phyloP scores from a whole-genome alignment of 2,329 filamentous ascomycete genomes.

The Hymenoscyphus occultus region DNA sequence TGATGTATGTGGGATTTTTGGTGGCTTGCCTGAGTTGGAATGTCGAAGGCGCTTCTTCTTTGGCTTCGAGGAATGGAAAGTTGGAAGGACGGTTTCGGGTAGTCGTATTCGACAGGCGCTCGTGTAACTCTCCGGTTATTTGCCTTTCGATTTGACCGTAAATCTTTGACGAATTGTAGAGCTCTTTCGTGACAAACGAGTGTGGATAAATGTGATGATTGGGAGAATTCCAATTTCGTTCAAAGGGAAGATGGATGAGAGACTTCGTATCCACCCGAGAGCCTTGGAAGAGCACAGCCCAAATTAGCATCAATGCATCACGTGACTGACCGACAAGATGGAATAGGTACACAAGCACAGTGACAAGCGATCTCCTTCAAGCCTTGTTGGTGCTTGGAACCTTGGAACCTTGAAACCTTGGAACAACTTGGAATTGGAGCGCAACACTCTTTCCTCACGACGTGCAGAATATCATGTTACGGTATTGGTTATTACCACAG shows the following conservation, averaged over 20 bases:
- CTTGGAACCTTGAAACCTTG: too few relatives aligned
- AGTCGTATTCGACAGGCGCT: neutral
- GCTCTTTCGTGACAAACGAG: neutral
- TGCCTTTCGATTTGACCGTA: neutral
- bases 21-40: neutral
- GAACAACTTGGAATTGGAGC: too few relatives aligned
- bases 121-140: neutral
- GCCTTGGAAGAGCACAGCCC: neutral
- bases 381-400: too few relatives aligned
- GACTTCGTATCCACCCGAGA: neutral
- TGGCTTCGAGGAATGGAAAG: conserved; percentile 4
- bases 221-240: neutral
- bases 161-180: neutral
- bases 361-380: too few relatives aligned
- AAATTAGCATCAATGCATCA: conserved; percentile 3
- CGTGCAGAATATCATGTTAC: neutral
- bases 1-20: neutral
- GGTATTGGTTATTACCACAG: neutral
- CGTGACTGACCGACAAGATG: neutral
- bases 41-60: conserved; percentile 2
- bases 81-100: neutral
- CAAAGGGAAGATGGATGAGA: neutral
- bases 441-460: too few relatives aligned
- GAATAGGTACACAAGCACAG: too few relatives aligned
- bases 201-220: neutral